Conservation (phyloP, 192 early-diverging fungal species). For the Coemansia umbellata region DNA sequence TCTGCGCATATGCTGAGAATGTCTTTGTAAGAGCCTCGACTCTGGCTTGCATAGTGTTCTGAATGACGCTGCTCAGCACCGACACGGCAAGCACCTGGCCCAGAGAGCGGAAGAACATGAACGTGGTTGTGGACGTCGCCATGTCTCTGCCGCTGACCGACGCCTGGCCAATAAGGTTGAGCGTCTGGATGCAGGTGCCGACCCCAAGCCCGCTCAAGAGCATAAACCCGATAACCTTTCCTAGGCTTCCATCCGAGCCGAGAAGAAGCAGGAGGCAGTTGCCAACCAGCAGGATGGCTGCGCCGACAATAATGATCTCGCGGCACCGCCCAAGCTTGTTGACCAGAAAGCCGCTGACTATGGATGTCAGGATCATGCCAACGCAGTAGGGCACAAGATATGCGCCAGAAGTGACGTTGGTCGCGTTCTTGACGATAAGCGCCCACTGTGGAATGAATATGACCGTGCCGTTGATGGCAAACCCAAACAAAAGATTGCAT, state of each 20-base stretch:
- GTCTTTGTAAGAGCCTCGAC: slow-evolving; percentile 14
- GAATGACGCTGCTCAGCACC: slow-evolving; percentile 55
- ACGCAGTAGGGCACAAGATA: slow-evolving; percentile 27
- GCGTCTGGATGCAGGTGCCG: slow-evolving; percentile 68
- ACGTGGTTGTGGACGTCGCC: slow-evolving; percentile 60
- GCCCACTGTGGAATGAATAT: slow-evolving; percentile 37
- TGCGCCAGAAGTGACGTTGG: slow-evolving; percentile 20
- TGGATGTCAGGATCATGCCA: slow-evolving; percentile 31
- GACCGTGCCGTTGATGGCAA: slow-evolving; percentile 26
- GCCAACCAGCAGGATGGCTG: slow-evolving; percentile 58
- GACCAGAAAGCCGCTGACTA: slow-evolving; percentile 60
- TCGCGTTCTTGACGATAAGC: slow-evolving; percentile 25
- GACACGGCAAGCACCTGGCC: slow-evolving; percentile 57
- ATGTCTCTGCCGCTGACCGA: slow-evolving; percentile 57
- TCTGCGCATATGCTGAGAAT: slow-evolving; percentile 21
- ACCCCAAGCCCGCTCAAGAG: slow-evolving; percentile 69
- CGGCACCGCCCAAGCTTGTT: slow-evolving; percentile 57
- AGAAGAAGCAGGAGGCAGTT: slow-evolving; percentile 60
- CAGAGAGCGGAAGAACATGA: slow-evolving; percentile 62
- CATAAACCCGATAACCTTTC: slow-evolving; percentile 60
- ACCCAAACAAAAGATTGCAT: slow-evolving; percentile 28
- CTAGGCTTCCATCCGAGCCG: slow-evolving; percentile 40
- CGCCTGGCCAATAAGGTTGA: slow-evolving; percentile 67
- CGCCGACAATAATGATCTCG: slow-evolving; percentile 64
- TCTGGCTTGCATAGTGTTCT: slow-evolving; percentile 52